Conservation (phyloP, 148 eudicot species). For the Camellia japonica region DNA sequence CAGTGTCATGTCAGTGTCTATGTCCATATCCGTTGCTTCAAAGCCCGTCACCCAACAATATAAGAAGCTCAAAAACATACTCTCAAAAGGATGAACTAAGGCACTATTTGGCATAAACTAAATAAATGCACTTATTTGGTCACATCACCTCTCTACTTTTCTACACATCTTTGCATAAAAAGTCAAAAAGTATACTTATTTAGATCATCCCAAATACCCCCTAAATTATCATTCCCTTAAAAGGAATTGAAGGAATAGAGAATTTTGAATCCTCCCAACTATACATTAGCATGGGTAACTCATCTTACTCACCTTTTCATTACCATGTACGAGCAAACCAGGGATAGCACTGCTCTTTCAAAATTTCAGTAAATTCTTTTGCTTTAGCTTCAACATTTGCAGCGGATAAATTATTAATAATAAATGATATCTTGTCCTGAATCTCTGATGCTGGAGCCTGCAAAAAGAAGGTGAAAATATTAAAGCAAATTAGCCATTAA, state of each 20-base stretch:
- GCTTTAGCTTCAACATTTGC: conserved; percentile 84
- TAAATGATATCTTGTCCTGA: conserved; percentile 90
- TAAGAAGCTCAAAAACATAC: not conserved
- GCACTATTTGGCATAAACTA: too few relatives aligned
- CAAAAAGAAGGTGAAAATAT: conserved; percentile 14
- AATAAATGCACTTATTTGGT: too few relatives aligned
- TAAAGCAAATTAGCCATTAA: not conserved
- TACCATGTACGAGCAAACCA: conserved; percentile 99
- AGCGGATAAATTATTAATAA: conserved; percentile 68
- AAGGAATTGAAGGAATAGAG: too few relatives aligned
- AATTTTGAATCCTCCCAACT: not conserved
- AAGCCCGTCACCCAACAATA: not conserved
- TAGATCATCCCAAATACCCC: too few relatives aligned
- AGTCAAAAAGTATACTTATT: too few relatives aligned
- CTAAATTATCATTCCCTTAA: too few relatives aligned
- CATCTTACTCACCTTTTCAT: conserved; percentile 63
- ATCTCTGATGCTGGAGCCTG: conserved; percentile 90
- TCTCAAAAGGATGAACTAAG: not conserved
- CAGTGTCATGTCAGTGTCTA: too few relatives aligned
- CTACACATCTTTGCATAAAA: too few relatives aligned
- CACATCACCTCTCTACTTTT: too few relatives aligned
- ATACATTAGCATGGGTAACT: not conserved
- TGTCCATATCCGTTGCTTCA: too few relatives aligned
- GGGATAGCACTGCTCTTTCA: conserved; percentile 73
- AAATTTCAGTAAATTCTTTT: conserved; percentile 73